Conservation (phyloP, 2,329 filamentous ascomycete genomes). For the Fusarium napiforme region DNA sequence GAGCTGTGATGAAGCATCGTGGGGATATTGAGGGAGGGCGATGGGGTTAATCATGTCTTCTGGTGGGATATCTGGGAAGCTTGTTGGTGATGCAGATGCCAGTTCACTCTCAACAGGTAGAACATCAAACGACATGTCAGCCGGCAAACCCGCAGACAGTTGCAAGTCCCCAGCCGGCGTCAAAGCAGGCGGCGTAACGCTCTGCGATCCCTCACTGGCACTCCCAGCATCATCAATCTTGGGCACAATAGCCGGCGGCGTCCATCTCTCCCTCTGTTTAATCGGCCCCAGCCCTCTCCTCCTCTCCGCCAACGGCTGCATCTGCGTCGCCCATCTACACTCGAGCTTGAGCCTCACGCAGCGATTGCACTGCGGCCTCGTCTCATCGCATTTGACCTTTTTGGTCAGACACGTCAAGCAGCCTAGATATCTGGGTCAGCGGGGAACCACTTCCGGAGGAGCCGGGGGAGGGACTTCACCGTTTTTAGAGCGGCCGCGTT, state of each 20-base stretch:
- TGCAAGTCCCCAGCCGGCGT: neutral
- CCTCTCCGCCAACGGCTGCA: constrained; percentile 1
- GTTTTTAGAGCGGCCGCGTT: constrained; percentile 22
- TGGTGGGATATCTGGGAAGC: neutral
- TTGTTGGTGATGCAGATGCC: neutral
- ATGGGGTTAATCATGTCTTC: neutral
- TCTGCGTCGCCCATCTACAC: neutral
- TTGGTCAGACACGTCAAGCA: constrained; percentile 8
- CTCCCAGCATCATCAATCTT: neutral
- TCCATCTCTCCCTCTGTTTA: constrained; percentile 1
- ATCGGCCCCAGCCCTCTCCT: constrained; percentile 3
- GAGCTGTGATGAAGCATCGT: neutral
- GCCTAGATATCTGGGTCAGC: neutral
- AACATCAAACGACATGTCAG: neutral
- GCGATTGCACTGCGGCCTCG: neutral
- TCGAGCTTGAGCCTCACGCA: neutral
- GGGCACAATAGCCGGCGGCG: neutral
- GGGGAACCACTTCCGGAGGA: neutral
- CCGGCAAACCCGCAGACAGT: fast-evolving
- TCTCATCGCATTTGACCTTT: constrained; percentile 18
- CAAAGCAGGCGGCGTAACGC: neutral
- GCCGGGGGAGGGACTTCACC: neutral
- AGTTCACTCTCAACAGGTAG: fast-evolving
- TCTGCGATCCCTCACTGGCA: neutral
- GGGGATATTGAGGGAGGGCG: neutral